A percentile compares a stretch with the other conserved stretches of the same genome.
Conservation (phyloP, 345 rosid species). For the Abelmoschus esculentus region DNA sequence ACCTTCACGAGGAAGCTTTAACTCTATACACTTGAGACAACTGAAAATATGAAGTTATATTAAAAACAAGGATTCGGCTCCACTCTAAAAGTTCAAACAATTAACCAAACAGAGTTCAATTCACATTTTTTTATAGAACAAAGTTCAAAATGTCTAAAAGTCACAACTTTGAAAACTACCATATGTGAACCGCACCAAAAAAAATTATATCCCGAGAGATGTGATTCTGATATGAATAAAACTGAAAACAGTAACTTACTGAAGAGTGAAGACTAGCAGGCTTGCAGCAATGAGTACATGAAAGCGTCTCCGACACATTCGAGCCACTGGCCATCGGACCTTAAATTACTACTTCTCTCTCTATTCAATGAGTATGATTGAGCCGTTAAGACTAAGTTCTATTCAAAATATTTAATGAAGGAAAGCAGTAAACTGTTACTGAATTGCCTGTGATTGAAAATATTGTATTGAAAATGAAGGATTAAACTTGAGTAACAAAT, state of each 20-base stretch:
- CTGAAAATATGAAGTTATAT: slow-evolving; percentile 24
- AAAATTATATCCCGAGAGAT: background rate
- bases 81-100: background rate
- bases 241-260: slow-evolving; percentile 26
- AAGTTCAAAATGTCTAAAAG: background rate
- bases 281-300: slow-evolving; percentile 49
- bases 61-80: background rate
- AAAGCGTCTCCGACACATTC: slow-evolving; percentile 29
- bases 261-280: slow-evolving; percentile 63
- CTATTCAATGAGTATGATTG: background rate
- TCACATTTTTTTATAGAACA: background rate
- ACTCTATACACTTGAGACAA: slow-evolving; percentile 83
- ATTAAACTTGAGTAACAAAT: too few relatives aligned
- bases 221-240: background rate
- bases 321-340: slow-evolving; percentile 47
- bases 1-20: slow-evolving; percentile 92
- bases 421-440: background rate
- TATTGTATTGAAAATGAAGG: background rate
- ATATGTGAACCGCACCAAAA: background rate
- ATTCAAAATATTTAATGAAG: background rate
- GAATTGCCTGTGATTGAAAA: background rate
- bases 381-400: background rate
- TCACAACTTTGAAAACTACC: background rate
- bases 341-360: background rate
- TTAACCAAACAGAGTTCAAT: too few relatives aligned